Evolutionary conservation across 2,329 filamentous ascomycete genomes (phyloP).

Genomic region (Ophiostoma angusticollis): DNA sequence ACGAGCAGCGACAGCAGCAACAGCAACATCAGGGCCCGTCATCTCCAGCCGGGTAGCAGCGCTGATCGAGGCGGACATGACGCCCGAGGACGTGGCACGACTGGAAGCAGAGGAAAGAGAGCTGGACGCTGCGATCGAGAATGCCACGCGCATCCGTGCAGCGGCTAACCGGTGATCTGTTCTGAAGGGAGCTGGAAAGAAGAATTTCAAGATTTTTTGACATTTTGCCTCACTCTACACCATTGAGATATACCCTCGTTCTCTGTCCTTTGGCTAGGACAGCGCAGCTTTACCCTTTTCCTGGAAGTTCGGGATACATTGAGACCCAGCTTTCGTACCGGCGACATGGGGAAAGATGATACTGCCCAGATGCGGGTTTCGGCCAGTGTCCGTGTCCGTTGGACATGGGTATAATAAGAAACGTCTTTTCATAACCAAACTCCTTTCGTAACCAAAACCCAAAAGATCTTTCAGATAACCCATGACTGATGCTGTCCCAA

Average conservation of each 20-base stretch:
- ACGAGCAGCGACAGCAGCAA: background rate
- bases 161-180: background rate
- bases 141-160: constrained; percentile 17
- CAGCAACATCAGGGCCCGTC: background rate
- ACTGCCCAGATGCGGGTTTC: too few species aligned
- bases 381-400: too few species aligned
- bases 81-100: constrained; percentile 39
- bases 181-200: too few species aligned
- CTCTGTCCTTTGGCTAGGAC: constrained; percentile 4
- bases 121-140: constrained; percentile 43
- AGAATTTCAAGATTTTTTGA: background rate
- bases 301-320: too few species aligned
- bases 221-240: too few species aligned
- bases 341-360: too few species aligned
- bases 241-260: constrained; percentile 2
- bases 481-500: too few species aligned
- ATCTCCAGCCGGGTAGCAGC: constrained; percentile 11
- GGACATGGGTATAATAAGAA: too few species aligned
- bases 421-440: too few species aligned
- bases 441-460: too few species aligned
- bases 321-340: too few species aligned
- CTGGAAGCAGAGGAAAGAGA: constrained; percentile 46
- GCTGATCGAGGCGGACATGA: constrained; percentile 49
- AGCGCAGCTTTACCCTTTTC: background rate
- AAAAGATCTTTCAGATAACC: too few species aligned